A percentile compares a stretch with the other conserved stretches of the same genome.
phyloP scores from a whole-genome alignment of 768 basidiomycete genomes.

The Tylopilus intermedius region DNA sequence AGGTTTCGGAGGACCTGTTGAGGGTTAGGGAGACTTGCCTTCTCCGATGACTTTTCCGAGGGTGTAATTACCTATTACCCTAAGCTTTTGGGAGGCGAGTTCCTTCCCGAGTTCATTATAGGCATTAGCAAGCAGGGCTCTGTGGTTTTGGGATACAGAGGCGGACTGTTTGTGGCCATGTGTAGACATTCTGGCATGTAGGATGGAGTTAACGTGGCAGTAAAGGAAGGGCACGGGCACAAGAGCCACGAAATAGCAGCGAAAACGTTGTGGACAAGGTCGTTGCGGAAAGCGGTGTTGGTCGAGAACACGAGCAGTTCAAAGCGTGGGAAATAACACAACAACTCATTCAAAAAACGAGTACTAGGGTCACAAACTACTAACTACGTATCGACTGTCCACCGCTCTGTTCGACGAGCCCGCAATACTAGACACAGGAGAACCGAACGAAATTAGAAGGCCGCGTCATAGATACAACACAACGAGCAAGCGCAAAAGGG shows the following conservation, averaged over 20 bases:
- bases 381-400: constrained; percentile 20
- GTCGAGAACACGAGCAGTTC: constrained; percentile 5
- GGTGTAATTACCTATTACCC: constrained; percentile 92
- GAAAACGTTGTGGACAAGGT: constrained; percentile 12
- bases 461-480: constrained; percentile 44
- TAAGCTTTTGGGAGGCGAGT: constrained; percentile 83
- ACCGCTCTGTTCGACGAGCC: constrained; percentile 11
- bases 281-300: constrained; percentile 6
- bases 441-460: constrained; percentile 27
- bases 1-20: constrained; percentile 12
- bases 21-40: constrained; percentile 48
- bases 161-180: constrained; percentile 57
- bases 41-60: constrained; percentile 92
- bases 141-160: constrained; percentile 69
- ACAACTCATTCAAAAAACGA: constrained; percentile 16
- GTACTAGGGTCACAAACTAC: neutral
- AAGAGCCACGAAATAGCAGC: constrained; percentile 25
- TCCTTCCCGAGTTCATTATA: constrained; percentile 98
- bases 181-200: constrained; percentile 40
- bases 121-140: constrained; percentile 86
- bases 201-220: constrained; percentile 23
- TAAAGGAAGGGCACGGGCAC: constrained; percentile 36
- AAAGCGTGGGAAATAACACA: constrained; percentile 26
- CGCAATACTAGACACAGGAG: constrained; percentile 18
- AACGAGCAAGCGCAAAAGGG: constrained; percentile 17